A percentile compares a stretch with the other conserved stretches of the same genome.
These are phyloP conservation scores for Pichia californica DNA, from an alignment of 805 yeast genomes.

Conservation along the genomic window DNA sequence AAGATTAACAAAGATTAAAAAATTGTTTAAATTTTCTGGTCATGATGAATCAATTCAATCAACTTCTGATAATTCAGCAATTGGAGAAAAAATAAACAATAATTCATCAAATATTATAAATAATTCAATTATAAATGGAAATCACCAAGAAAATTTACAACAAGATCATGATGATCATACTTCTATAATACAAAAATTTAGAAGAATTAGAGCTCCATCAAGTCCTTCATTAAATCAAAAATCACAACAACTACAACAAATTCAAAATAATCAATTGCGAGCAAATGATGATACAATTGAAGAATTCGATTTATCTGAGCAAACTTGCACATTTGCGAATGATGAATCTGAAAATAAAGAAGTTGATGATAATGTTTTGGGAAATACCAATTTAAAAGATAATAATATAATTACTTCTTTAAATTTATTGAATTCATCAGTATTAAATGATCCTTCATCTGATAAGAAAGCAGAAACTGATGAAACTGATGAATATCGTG, in stretches of 20 bases:
- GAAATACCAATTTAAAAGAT: no score
- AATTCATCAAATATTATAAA: no score
- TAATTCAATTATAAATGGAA: no score
- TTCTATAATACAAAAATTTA: slow-evolving; percentile 27
- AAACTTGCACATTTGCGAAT: neutral
- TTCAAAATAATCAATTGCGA: neutral
- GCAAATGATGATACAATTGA: slow-evolving; percentile 6
- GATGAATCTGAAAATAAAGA: neutral
- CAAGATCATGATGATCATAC: slow-evolving; percentile 12
- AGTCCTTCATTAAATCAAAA: slow-evolving; percentile 20
- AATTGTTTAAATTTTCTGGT: slow-evolving; percentile 23
- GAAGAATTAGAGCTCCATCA: slow-evolving; percentile 30
- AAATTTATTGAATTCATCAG: no score
- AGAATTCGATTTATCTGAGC: slow-evolving; percentile 25
- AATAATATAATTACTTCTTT: no score
- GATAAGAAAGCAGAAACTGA: neutral
- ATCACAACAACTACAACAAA: slow-evolving; percentile 3
- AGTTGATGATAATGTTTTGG: no score
- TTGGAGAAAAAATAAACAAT: no score
- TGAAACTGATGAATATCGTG: slow-evolving; percentile 11
- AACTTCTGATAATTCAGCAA: no score
- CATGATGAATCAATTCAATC: slow-evolving; percentile 9
- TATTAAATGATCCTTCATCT: neutral
- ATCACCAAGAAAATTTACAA: neutral
- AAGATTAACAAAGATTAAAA: slow-evolving; percentile 24